Base-by-base conservation (phyloP, 768 basidiomycete genomes). In the Xerocomus brunneocitrinus region DNA sequence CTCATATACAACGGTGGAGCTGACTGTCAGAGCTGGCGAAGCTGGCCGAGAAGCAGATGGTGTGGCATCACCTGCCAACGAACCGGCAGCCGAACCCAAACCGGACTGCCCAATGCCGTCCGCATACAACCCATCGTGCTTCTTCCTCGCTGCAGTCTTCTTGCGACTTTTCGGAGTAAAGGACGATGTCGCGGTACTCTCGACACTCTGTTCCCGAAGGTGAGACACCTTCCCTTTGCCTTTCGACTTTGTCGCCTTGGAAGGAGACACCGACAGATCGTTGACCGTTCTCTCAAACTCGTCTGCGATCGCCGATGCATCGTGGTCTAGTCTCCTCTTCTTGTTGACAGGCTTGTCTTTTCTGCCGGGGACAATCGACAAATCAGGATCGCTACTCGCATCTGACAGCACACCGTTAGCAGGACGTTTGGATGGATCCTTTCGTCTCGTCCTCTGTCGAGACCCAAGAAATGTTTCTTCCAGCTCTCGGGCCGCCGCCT, bases 11-110 rank as follows among this genome's bases (percentile, higher is more conserved):
- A 84, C 76, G 5, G 81, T 74, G 22, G 82, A 80, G 16, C 75
- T 75, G 44, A 73, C 73, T 0, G 80, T 79, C 8, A 74, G 62
- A 3, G 77, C 75, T 5, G 89, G 89, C 10, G 88, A 90, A 41
- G 79, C 69, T 25, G 85, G 85, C n/a, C 86, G 75, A 6, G 89
- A 91, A 47, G 79, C 76, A 10, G 74, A 74, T 19, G 89, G 87
- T 7, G 89, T 87, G 12, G 77, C 73, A 71, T 90, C 89, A n/a
- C 85, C 84, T 25, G 82, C 76, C 28, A 81, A 71, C 19, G 80
- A 79, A 16, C 66, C 68, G 16, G 67, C 52, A 40, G 80, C 74
- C 19, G 85, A 81, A 53, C 75, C 48, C 78, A 79, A 38, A 72
- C 77, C 54, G 77, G 63, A 60, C 67, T 76, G 60, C 67, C 76